Base-by-base conservation (phyloP, 2,329 filamentous ascomycete genomes). In the Neoscytalidium dimidiatum region DNA sequence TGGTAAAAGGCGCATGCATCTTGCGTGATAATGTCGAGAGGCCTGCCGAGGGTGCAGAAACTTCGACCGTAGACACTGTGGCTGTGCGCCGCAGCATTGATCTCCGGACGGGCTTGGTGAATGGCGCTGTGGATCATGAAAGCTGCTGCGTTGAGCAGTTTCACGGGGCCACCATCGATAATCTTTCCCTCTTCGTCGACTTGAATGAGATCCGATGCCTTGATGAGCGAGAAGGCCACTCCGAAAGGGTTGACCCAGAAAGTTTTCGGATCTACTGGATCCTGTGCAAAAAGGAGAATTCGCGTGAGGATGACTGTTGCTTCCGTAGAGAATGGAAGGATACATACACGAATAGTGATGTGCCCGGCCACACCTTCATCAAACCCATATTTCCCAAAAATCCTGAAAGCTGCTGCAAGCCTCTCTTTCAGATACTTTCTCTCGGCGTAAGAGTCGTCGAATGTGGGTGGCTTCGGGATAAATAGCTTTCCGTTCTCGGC, bases 161-260 rank as follows among this genome's bases (percentile, higher is more conserved):
- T 69, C 29, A 70, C 71, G 51, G 71, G 69, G 9, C 88, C 88
- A 3, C 88, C 88, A 11, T 86, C 88, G 33, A 91, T 84, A 26
- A 91, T 83, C 26, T 85, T 77, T 1, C 89, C 89, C 0, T 83
- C 73, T 58, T 86, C 81, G 69, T 89, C 82, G 1, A 91, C 88
- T 17, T 84, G 85, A 62, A 91, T 90, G n/a, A 92, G 81, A 68
- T 91, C 88, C 0, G 86, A 88, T 0, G 83, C 82, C 64, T 86
- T 88, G 48, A 91, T 85, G 62, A 86, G 78, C 5, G 84, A 84
- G 76, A 89, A 90, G 2, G 85, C 82, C 1, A 86, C 81, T 11
- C 87, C 87, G 64, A 90, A 88, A 0, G 88, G 88, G 68, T 90
- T 90, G 4, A 90, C 86, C 88, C 87, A 89, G 77, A 89, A 89